Conservation (phyloP, 805 yeast species). For the Kuraishia borneana region DNA sequence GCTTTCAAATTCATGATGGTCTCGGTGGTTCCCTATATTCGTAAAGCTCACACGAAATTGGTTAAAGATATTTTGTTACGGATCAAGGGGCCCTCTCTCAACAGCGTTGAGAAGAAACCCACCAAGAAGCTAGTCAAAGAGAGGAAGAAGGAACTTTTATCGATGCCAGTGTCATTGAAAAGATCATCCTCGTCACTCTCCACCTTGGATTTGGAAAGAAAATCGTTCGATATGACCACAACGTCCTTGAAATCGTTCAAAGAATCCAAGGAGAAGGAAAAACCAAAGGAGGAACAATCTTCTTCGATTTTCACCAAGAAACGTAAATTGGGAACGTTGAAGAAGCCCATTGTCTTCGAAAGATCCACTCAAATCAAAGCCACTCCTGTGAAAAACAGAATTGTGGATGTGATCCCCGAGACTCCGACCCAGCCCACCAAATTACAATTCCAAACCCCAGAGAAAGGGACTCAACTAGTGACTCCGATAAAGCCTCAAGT, state of each 20-base stretch:
- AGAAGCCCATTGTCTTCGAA: neutral
- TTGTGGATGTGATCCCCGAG: neutral
- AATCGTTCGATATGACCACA: slow-evolving; percentile 20
- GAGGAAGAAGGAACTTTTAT: neutral
- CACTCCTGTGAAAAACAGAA: neutral
- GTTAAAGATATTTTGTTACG: slow-evolving; percentile 15
- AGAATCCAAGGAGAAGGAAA: neutral
- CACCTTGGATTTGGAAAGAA: slow-evolving; percentile 14
- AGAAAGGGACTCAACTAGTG: slow-evolving; percentile 1
- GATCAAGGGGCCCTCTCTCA: slow-evolving; percentile 15
- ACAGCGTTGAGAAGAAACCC: slow-evolving; percentile 3
- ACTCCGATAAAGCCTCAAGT: slow-evolving; percentile 13
- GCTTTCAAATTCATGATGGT: slow-evolving; percentile 15
- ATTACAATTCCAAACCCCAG: neutral
- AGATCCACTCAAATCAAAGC: slow-evolving; percentile 1
- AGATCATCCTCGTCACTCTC: slow-evolving; percentile 13
- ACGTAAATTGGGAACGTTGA: neutral
- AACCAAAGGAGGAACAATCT: slow-evolving; percentile 8
- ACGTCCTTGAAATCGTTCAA: neutral
- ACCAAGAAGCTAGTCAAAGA: slow-evolving; percentile 2
- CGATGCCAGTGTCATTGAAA: slow-evolving; percentile 9
- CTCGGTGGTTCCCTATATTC: slow-evolving; percentile 18
- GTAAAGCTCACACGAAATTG: slow-evolving; percentile 12
- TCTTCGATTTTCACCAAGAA: slow-evolving; percentile 5
- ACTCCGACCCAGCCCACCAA: neutral